Percentiles rank a stretch among this genome's conserved stretches.
phyloP scores from a whole-genome alignment of 23 red algal genomes.

The Agarophyton chilense region DNA sequence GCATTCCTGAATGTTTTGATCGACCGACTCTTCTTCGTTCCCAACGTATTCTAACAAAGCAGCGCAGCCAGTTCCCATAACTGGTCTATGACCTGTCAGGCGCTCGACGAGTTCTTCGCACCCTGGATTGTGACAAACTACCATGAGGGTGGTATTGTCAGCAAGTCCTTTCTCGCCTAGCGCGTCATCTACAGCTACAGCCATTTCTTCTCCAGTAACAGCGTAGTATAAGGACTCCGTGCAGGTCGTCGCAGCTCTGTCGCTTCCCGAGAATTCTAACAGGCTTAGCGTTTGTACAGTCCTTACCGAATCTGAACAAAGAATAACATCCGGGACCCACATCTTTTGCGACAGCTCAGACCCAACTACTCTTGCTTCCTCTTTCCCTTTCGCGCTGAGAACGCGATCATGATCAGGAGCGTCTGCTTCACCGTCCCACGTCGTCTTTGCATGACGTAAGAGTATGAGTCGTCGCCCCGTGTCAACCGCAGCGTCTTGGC shows the following conservation, averaged over 20 bases:
- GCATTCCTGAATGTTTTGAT: not conserved
- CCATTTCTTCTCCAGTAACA: slow-evolving; percentile 69
- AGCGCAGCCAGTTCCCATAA: slow-evolving; percentile 66
- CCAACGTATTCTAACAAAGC: slow-evolving; percentile 54
- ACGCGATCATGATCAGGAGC: slow-evolving; percentile 60
- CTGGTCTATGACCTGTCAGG: slow-evolving; percentile 35
- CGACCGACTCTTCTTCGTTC: not conserved
- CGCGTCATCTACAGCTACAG: slow-evolving; percentile 53
- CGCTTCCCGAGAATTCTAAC: slow-evolving; percentile 35
- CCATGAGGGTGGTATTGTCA: slow-evolving; percentile 33
- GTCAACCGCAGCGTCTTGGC: not conserved
- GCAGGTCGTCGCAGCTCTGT: slow-evolving; percentile 21
- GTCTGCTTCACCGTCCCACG: slow-evolving; percentile 36
- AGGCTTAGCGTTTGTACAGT: slow-evolving; percentile 63
- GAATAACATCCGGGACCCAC: slow-evolving; percentile 49
- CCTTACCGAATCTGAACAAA: slow-evolving; percentile 62
- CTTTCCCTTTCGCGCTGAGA: slow-evolving; percentile 38
- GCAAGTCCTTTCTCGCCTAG: slow-evolving; percentile 30
- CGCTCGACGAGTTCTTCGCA: slow-evolving; percentile 70
- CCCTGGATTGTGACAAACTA: slow-evolving; percentile 69
- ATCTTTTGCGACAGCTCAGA: slow-evolving; percentile 9
- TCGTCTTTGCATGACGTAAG: slow-evolving; percentile 60
- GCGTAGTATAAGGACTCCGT: slow-evolving; percentile 65
- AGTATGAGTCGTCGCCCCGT: slow-evolving; percentile 39
- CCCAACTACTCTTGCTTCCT: slow-evolving; percentile 52